Evolutionary conservation across 805 yeast species (phyloP), one percentile per base, ranked within the genome.

Genomic region (Suhomyces canberraensis): DNA sequence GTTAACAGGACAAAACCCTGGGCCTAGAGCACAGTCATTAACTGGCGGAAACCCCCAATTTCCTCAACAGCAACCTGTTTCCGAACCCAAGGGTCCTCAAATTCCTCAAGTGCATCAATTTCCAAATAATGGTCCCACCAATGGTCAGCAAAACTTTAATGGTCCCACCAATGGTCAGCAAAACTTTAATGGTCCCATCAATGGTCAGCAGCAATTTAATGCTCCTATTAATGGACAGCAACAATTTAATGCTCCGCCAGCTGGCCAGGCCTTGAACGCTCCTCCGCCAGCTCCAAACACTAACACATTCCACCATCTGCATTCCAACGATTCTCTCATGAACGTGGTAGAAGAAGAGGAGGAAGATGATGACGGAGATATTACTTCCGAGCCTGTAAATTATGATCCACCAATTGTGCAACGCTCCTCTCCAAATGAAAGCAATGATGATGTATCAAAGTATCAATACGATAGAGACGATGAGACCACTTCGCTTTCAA

Each of bases 311-410:
- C 17, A 18, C 29, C 31, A 11, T 18, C 25, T 32, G 33, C 16
- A 30, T 16, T 57, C 65, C 5, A 59, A 46, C 38, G 69, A 63
- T 36, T 60, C 65, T 5, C 44, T 60, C 16, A 57, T 53, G 56
- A 56, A 60, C 39, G 65, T 61, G 2, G 54, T 52, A 2, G 66
- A 61, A 38, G 69, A 62, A 46, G 61, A 52, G n/a, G 67, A 61
- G 25, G 66, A 60, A 29, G 29, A 21, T n/a, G 7, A 8, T 17
- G 66, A 60, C 27, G 29, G 14, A 17, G 7, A 8, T 17, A 26
- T 26, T 13, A 14, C 29, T 15, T 7, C 16, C 18, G 7, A 8
- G 6, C 26, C 26, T 24, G 26, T n/a, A 9, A 5, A 8, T 11
- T 22, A 13, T n/a, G 16, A 15, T 11, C 25, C 31, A 24, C 13